phyloP scores from a whole-genome alignment of 1,284 basidiomycete genomes.

The Tilletia indica region DNA sequence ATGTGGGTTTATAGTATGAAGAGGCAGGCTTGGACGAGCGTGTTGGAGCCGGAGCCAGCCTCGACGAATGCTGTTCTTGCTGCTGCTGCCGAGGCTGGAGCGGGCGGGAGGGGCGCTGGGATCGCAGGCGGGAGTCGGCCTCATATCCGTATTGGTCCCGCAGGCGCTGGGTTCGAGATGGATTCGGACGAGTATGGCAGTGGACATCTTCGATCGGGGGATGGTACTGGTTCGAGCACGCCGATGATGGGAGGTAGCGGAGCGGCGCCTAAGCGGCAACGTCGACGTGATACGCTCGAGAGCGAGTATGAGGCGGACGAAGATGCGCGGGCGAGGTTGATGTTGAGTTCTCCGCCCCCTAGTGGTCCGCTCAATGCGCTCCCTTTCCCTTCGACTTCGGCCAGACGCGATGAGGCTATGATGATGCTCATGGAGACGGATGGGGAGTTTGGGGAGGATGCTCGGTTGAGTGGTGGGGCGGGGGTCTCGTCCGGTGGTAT shows the following conservation, averaged over 20 bases:
- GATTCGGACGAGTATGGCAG: background rate
- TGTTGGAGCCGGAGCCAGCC: slow-evolving; percentile 39
- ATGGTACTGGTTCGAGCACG: background rate
- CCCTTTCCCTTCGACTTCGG: background rate
- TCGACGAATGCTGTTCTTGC: slow-evolving; percentile 17
- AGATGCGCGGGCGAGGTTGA: slow-evolving; percentile 7
- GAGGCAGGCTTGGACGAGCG: slow-evolving; percentile 35
- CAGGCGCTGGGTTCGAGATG: background rate
- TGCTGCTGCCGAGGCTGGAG: background rate
- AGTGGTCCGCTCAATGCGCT: slow-evolving; percentile 3
- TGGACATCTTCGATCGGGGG: too few relatives aligned
- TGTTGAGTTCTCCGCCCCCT: slow-evolving; percentile 6
- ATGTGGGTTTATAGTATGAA: slow-evolving; percentile 50
- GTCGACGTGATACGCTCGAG: slow-evolving; percentile 12
- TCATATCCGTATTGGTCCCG: background rate
- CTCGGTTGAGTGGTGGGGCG: background rate
- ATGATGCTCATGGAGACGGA: slow-evolving; percentile 17
- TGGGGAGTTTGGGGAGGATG: background rate
- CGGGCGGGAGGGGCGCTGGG: background rate
- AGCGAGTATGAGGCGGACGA: slow-evolving; percentile 14
- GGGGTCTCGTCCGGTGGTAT: background rate
- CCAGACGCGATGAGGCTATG: slow-evolving; percentile 7
- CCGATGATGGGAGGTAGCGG: background rate
- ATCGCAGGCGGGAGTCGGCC: background rate
- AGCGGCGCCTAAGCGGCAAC: slow-evolving; percentile 11